Base-by-base conservation (phyloP, 352 stramenopile species). In the Globisporangium splendens region DNA sequence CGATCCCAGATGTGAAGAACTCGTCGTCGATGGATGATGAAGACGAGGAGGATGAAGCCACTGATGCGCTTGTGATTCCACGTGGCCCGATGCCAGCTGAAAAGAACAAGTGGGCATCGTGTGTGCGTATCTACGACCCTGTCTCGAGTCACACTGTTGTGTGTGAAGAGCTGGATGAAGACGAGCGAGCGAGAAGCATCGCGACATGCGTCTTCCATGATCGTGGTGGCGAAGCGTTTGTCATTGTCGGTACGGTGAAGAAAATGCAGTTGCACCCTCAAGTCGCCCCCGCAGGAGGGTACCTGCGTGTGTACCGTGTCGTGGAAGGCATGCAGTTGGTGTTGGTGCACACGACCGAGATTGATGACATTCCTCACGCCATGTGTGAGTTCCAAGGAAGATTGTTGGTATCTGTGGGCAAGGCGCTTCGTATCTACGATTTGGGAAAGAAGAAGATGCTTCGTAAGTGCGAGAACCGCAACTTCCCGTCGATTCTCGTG, bases 401-500 rank as follows among this genome's bases (percentile, higher is more conserved):
- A 20, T 73, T 99, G 20, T 78, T 99, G 18, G 97, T 98, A 13
- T 98, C 97, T 17, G 88, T 99, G n/a, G 98, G 97, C 10, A 87
- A 86, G 43, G 90, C 79, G 22, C 73, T 99, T 0, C 88, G 96
- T 28, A 93, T 99, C n/a, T 99, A 99, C 76, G 97, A 99, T 63
- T 77, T 99, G 47, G 97, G 97, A 56, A 99, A 99, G 81, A 98
- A 97, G 46, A 99, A 99, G 66, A 84, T 99, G 66, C 72, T 99
- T 31, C 94, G 96, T 68, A 99, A 99, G 83, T 99, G 96, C 62
- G 97, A 99, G 77, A 97, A 97, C 61, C 91, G 90, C 60, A 92
- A 89, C 31, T 97, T 98, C 61, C 89, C 92, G 31, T 94, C 91
- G 0, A 88, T 96, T 65, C 72, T 99, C n/a, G 91, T 97, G 46